Conservation (phyloP, 1,284 basidiomycete genomes). For the Coniophora puteana region DNA sequence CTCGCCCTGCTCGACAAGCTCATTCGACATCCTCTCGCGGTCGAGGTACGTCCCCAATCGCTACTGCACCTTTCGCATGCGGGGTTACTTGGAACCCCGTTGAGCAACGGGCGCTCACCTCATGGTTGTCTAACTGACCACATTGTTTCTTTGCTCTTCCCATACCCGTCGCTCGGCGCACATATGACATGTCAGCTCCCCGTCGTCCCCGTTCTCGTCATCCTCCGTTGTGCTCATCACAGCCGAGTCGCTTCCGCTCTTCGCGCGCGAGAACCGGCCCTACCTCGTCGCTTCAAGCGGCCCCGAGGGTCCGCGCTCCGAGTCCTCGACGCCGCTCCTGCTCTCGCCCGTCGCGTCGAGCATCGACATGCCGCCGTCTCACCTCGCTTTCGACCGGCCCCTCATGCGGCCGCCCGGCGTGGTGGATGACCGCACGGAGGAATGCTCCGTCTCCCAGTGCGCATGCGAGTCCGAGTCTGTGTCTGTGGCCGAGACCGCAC, state of each 20-base stretch:
- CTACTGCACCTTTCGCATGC: conserved; percentile 7
- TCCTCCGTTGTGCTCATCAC: conserved; percentile 26
- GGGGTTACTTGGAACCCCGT: conserved; percentile 18
- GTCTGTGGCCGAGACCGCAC: background rate
- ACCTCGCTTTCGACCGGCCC: background rate
- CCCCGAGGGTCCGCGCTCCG: conserved; percentile 19
- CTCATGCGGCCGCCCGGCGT: no score
- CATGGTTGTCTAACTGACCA: background rate
- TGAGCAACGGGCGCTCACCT: background rate
- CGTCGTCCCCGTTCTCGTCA: conserved; percentile 13
- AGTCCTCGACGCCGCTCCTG: conserved; percentile 11
- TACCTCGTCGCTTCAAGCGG: conserved; percentile 27
- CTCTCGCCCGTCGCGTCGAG: conserved; percentile 11
- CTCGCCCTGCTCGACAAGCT: no score
- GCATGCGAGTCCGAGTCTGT: no score
- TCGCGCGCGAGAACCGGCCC: conserved; percentile 27
- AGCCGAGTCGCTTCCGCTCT: conserved; percentile 27
- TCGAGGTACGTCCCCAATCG: conserved; percentile 11
- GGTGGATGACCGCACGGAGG: no score
- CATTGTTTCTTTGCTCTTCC: conserved; percentile 13
- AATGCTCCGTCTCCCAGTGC: no score
- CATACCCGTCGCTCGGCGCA: no score
- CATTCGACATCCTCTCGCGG: conserved; percentile 5
- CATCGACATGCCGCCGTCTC: conserved; percentile 1
- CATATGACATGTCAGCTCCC: no score